Conservation (phyloP, 352 stramenopile species). For the Globisporangium emineosum region DNA sequence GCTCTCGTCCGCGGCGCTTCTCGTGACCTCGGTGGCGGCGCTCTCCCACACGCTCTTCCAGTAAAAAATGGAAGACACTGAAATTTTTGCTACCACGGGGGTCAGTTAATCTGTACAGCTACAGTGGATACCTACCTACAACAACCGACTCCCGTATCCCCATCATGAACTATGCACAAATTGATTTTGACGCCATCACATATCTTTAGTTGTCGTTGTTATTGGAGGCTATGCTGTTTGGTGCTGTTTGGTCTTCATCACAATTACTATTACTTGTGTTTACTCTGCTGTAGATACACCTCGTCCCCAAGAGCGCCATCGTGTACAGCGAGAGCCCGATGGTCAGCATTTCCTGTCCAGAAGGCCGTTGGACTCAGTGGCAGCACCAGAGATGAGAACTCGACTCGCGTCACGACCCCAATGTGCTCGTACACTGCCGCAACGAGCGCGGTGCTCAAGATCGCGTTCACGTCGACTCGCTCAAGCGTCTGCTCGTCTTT, state of each 20-base stretch:
- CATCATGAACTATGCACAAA: too few species aligned
- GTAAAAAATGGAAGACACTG: neutral
- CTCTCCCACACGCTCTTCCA: constrained; percentile 3
- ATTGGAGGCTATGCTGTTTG: neutral
- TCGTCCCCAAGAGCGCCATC: neutral
- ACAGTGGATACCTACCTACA: neutral
- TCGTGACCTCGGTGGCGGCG: constrained; percentile 3
- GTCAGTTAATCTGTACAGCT: neutral
- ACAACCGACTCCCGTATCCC: neutral
- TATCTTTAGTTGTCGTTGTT: neutral
- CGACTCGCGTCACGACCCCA: constrained; percentile 19
- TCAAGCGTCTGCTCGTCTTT: neutral
- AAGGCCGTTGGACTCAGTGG: neutral
- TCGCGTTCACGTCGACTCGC: constrained; percentile 12
- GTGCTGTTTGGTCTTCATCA: neutral
- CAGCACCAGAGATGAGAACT: neutral
- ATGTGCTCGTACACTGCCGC: constrained; percentile 44
- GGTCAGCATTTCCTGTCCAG: constrained; percentile 1
- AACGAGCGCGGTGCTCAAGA: constrained; percentile 33
- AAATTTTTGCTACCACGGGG: neutral
- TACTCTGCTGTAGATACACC: constrained; percentile 2
- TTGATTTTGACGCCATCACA: neutral
- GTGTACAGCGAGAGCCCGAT: neutral
- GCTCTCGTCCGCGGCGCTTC: neutral
- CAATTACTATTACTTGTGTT: neutral